phyloP scores from a whole-genome alignment of 2,329 filamentous ascomycete species.

The Pyricularia pennisetigena region DNA sequence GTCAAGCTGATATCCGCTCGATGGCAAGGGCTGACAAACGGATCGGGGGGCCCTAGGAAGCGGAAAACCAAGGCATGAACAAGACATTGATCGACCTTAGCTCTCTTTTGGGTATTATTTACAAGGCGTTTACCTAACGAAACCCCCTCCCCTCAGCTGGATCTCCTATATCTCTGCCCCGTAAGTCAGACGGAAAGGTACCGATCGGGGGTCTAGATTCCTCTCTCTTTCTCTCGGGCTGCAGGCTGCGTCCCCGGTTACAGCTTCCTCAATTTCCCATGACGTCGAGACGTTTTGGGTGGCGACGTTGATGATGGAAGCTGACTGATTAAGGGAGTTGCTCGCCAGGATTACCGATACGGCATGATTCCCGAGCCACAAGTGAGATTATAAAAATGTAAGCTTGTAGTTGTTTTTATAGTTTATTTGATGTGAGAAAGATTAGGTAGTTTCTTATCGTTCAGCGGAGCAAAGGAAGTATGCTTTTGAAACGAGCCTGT shows the following conservation, averaged over 20 bases:
- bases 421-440: background rate
- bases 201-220: background rate
- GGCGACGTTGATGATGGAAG: background rate
- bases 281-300: background rate
- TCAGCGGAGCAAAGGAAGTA: background rate
- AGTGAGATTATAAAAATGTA: background rate
- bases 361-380: background rate
- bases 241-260: background rate
- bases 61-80: background rate
- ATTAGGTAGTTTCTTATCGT: background rate
- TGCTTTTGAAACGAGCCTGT: background rate
- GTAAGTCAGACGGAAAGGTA: background rate
- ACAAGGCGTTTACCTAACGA: background rate
- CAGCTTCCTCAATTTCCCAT: background rate
- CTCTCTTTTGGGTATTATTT: background rate
- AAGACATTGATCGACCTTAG: background rate
- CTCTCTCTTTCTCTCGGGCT: background rate
- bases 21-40: no score
- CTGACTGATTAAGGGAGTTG: background rate
- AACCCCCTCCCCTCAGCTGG: background rate
- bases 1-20: background rate
- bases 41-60: background rate
- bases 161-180: background rate
- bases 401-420: background rate
- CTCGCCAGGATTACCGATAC: background rate